Base-by-base conservation (phyloP, 192 early-diverging fungal species). In the Rhizoclosmatium globosum region DNA sequence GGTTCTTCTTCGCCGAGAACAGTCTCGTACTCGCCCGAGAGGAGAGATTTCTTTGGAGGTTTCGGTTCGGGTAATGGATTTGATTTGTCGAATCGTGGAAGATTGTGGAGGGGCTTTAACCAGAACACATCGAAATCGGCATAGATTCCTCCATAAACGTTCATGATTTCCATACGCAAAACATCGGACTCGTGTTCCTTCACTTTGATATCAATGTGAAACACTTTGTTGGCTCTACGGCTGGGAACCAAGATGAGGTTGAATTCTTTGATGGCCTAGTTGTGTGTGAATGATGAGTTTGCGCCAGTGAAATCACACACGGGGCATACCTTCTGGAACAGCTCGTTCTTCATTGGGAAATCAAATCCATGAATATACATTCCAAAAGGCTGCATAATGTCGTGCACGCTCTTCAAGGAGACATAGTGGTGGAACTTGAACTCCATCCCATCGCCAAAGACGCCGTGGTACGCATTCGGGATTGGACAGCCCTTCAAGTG, bases 91-190 rank as follows among this genome's bases (percentile, higher is more conserved):
- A 56, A 56, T 9, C 53, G 53, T 9, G 15, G 9, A 11, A 41
- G n/a, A 31, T 41, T 64, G 71, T 90, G 88, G 2, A 90, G 61
- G 9, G 85, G 71, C 71, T 82, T 83, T 15, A 85, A 19, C 13
- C 82, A 76, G 38, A 89, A 78, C 1, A 88, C 79, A 70, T 90
- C 89, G 43, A 90, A 50, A 76, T 90, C 89, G 4, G 88, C 71
- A 44, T 90, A 90, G 31, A 90, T 90, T 11, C 89, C 89, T 39
- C 89, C 89, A 48, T 69, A 85, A 31, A 80, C 53, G n/a, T 78
- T 50, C 38, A 90, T 59, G 1, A 76, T 82, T 4, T 82, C 74
- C 53, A 90, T 48, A 7, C 89, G 85, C 31, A 90, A 42, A 1
- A 87, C 77, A 65, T 90, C 89, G 0, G 86, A 81, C 47, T 79